phyloP scores from a whole-genome alignment of 1,284 basidiomycete species.

The Puccinia hordei region DNA sequence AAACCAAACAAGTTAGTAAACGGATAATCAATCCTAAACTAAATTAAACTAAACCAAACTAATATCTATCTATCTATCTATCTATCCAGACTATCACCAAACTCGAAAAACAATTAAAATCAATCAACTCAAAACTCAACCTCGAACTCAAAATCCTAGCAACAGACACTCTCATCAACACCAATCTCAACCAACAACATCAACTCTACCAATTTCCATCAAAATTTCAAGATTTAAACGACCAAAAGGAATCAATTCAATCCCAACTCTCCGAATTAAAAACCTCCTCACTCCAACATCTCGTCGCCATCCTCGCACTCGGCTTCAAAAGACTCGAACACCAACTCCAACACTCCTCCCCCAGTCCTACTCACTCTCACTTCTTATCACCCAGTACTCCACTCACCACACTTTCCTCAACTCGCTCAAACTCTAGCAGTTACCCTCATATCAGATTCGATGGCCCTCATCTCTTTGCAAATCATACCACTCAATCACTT shows the following conservation, averaged over 20 bases:
- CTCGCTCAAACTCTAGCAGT: background rate
- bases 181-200: background rate
- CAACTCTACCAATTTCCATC: background rate
- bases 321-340: constrained; percentile 33
- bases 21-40: too few relatives aligned
- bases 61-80: background rate
- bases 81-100: constrained; percentile 2
- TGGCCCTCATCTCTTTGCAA: constrained; percentile 41
- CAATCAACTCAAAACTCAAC: constrained; percentile 8
- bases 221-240: background rate
- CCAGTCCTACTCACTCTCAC: background rate
- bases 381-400: background rate
- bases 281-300: constrained; percentile 9
- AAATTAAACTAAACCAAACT: background rate
- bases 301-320: constrained; percentile 17
- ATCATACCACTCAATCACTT: background rate
- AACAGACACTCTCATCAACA: background rate
- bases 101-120: constrained; percentile 4
- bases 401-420: background rate
- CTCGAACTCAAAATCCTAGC: constrained; percentile 13
- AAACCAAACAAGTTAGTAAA: background rate
- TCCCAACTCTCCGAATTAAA: background rate
- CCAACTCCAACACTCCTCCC: background rate
- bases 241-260: constrained; percentile 28
- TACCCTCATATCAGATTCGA: constrained; percentile 7